Base-by-base conservation (phyloP, 2,329 filamentous ascomycete genomes). In the Thielaviopsis cerberus region DNA sequence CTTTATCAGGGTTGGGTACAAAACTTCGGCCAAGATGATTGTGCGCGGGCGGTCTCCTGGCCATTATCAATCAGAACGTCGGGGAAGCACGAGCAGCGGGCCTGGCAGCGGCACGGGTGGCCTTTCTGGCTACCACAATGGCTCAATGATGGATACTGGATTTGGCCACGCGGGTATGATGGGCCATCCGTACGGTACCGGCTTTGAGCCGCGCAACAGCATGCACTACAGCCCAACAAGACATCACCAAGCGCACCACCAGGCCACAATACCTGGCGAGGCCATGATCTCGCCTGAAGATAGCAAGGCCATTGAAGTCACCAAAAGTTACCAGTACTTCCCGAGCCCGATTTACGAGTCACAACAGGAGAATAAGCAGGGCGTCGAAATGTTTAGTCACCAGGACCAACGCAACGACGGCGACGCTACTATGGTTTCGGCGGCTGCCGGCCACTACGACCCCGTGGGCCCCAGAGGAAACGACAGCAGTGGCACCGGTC, bases 41-140 rank as follows among this genome's bases (percentile, higher is more conserved):
- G 87, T 92, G n/a, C 83, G 88, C 23, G 88, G 88, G 5, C 80
- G 87, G 25, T 90, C 85, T 7, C 87, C 87, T 0, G 87, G 86
- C 1, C 88, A 89, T 65, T 89, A 89, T 69, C 83, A 86, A 65
- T 80, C 83, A 51, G 82, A 84, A 63, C 74, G 83, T 62, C 77
- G 83, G 57, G 77, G 81, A 56, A 87, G 82, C 67, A 76, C 82
- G 2, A 80, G 82, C 64, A 87, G 84, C 65, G 83, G 85, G 0
- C 75, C 77, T 1, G 76, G 76, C 58, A 84, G 85, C 15, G 81
- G 82, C 0, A 79, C 81, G 41, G 79, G 82, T 23, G 77, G 76
- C 50, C 75, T 80, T 63, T 76, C 81, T 20, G 72, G 72, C n/a
- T 74, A 73, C 59, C 66, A 67, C 1, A 66, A 68, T 23, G 71